These are phyloP conservation scores for Komagataella phaffii DNA, from an alignment of 805 yeast species.

Conservation along the genomic window DNA sequence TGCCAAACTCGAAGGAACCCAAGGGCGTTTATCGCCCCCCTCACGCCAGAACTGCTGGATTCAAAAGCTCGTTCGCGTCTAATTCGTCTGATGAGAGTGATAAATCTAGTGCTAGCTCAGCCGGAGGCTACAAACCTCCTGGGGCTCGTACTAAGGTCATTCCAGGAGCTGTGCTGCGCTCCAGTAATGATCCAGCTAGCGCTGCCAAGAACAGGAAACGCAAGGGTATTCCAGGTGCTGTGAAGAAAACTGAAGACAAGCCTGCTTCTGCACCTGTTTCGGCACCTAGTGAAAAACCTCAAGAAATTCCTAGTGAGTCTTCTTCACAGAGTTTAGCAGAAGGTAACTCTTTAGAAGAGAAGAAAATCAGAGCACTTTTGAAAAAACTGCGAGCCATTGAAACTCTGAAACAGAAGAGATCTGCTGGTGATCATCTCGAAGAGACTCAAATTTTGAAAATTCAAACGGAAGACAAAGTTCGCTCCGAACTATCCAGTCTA, in stretches of 20 bases:
- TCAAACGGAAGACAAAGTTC: constrained; percentile 70
- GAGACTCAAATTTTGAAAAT: constrained; percentile 89
- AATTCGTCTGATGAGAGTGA: constrained; percentile 9
- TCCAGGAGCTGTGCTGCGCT: constrained; percentile 34
- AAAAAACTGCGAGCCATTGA: constrained; percentile 96
- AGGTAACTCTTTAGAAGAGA: constrained; percentile 68
- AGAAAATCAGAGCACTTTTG: constrained; percentile 78
- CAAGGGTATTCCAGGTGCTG: constrained; percentile 29
- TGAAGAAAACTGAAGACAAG: constrained; percentile 24
- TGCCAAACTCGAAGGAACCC: constrained; percentile 22
- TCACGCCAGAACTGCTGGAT: constrained; percentile 55
- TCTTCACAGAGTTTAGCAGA: constrained; percentile 43
- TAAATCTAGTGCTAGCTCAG: constrained; percentile 11
- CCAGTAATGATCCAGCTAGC: constrained; percentile 16
- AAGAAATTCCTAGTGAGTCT: constrained; percentile 8
- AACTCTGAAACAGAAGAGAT: constrained; percentile 73
- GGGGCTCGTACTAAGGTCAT: constrained; percentile 21
- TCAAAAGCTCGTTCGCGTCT: constrained; percentile 27
- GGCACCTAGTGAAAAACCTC: constrained; percentile 2
- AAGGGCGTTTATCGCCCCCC: constrained; percentile 97
- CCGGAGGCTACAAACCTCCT: constrained; percentile 12
- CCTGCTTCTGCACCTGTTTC: constrained; percentile 2
- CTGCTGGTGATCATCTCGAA: constrained; percentile 73
- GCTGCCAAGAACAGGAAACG: constrained; percentile 69
- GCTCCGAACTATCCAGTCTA: constrained; percentile 55